Conservation (phyloP, 805 yeast genomes). For the Kluyveromyces siamensis region DNA sequence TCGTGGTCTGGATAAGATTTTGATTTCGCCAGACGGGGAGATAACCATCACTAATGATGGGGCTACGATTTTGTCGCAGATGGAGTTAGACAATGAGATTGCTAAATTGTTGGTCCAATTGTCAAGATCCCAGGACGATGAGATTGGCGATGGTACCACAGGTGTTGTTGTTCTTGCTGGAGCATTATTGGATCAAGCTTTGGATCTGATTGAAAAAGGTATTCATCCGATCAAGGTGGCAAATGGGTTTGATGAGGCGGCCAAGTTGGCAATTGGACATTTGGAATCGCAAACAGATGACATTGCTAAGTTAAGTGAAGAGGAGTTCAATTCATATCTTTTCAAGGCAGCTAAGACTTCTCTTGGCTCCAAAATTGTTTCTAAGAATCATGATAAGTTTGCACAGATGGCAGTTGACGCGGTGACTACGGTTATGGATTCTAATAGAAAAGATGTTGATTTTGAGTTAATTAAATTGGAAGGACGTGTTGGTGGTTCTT, state of each 20-base stretch:
- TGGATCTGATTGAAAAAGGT: constrained; percentile 90
- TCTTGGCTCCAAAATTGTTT: constrained; percentile 89
- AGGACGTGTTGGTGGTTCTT: constrained; percentile 91
- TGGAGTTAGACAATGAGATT: constrained; percentile 93
- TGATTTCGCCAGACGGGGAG: constrained; percentile 93
- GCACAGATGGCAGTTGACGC: constrained; percentile 98
- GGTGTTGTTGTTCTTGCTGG: constrained; percentile 97
- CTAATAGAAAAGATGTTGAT: constrained; percentile 89
- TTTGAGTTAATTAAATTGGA: constrained; percentile 93
- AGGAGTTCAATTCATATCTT: constrained; percentile 38
- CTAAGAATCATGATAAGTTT: constrained; percentile 86
- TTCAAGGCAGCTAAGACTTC: constrained; percentile 92
- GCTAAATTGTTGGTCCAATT: constrained; percentile 93
- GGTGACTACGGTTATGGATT: constrained; percentile 84
- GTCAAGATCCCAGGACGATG: constrained; percentile 93
- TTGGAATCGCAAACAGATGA: constrained; percentile 70
- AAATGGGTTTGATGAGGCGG: constrained; percentile 95
- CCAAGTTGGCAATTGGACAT: constrained; percentile 76
- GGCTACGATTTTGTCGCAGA: constrained; percentile 90
- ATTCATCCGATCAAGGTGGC: constrained; percentile 96
- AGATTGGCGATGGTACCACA: constrained; percentile 98
- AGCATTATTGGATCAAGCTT: constrained; percentile 87
- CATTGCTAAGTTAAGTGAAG: constrained; percentile 32
- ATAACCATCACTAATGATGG: constrained; percentile 98
- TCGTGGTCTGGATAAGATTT: constrained; percentile 94